phyloP scores from a whole-genome alignment of 2,329 filamentous ascomycete species.

The Penicillium italicum region DNA sequence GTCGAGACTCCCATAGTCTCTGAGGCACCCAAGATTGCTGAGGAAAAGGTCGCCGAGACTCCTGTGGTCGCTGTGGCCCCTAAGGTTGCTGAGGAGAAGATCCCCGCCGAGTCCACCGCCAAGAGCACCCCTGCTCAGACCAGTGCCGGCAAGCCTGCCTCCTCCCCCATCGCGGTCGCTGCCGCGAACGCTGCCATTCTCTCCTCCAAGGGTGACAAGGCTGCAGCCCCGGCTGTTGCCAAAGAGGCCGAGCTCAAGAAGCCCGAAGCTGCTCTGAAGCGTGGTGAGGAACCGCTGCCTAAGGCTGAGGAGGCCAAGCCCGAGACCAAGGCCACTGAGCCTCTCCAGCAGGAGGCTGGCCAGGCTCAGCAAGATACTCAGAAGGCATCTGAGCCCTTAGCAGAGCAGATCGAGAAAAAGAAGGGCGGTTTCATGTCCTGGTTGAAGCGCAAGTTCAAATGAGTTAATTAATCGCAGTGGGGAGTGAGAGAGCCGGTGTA shows the following conservation, averaged over 20 bases:
- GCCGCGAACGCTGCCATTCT: conserved; percentile 20
- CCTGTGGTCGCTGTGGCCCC: neutral
- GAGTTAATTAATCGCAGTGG: conserved; percentile 4
- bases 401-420: conserved; percentile 14
- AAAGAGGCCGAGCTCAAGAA: conserved; percentile 20
- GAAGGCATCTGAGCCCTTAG: conserved; percentile 6
- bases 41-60: neutral
- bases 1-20: neutral
- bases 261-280: conserved; percentile 22
- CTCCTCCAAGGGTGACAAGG: conserved; percentile 22
- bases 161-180: conserved; percentile 20
- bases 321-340: conserved; percentile 9
- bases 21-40: conserved; percentile 1
- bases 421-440: conserved; percentile 28
- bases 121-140: conserved; percentile 6
- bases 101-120: conserved; percentile 1
- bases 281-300: conserved; percentile 21
- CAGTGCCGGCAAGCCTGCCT: conserved; percentile 5
- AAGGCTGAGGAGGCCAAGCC: conserved; percentile 4
- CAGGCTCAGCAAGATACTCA: conserved; percentile 2
- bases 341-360: conserved; percentile 6
- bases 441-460: conserved; percentile 32
- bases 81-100: conserved; percentile 8
- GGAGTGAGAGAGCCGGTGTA: conserved; percentile 2
- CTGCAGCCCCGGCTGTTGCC: conserved; percentile 7